A percentile compares a stretch with the other conserved stretches of the same genome.
Conservation (phyloP, 2,329 filamentous ascomycete genomes). For the Ceratocystis cubensis region DNA sequence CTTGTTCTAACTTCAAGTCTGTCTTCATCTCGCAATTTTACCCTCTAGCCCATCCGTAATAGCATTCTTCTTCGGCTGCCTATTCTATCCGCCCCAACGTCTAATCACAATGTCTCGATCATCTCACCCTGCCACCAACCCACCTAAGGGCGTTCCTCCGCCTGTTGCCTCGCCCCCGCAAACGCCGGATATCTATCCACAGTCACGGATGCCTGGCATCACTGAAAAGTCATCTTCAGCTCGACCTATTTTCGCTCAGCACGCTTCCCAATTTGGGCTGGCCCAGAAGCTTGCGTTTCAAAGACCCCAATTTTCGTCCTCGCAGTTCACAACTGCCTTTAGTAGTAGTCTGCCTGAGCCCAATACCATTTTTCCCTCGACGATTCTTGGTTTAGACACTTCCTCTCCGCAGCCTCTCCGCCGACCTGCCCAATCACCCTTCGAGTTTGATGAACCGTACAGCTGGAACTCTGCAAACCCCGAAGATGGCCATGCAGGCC, state of each 20-base stretch:
- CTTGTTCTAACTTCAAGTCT: background rate
- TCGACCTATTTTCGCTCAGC: background rate
- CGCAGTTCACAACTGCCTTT: background rate
- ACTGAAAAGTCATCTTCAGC: background rate
- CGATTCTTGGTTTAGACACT: background rate
- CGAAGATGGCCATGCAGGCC: background rate
- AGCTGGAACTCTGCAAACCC: conserved; percentile 11
- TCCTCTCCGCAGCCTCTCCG: conserved; percentile 11
- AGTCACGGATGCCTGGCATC: background rate
- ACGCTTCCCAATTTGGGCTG: conserved; percentile 1
- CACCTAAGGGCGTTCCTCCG: conserved; percentile 5
- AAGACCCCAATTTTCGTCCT: background rate
- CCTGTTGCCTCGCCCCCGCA: conserved; percentile 17
- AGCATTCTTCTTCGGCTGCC: background rate
- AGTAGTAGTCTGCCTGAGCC: conserved; percentile 5
- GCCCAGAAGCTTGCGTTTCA: background rate
- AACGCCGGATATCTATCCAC: conserved; percentile 3
- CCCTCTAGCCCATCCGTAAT: background rate
- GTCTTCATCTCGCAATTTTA: background rate
- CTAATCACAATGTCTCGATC: conserved; percentile 14
- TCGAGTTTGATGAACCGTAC: conserved; percentile 12
- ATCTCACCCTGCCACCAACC: background rate
- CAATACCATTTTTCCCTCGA: conserved; percentile 7
- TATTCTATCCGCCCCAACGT: background rate
- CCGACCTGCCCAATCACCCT: conserved; percentile 13